Evolutionary conservation across 2,329 filamentous ascomycete species (phyloP).

Genomic region (Colletotrichum liriopes): DNA sequence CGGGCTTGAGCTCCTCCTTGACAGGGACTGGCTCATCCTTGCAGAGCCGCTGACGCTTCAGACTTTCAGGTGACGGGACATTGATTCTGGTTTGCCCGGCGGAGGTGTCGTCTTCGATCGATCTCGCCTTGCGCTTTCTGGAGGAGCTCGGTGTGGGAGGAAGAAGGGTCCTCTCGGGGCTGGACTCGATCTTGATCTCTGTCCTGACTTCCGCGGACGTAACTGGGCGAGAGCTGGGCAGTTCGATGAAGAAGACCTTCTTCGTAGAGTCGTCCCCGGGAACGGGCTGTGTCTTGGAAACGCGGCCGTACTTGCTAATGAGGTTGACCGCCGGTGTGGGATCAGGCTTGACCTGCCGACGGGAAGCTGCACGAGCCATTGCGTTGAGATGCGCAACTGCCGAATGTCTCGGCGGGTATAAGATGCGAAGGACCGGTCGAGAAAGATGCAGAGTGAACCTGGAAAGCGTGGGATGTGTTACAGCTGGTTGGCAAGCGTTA

Average conservation of each 20-base stretch:
- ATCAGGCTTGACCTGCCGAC: slow-evolving; percentile 41
- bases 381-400: slow-evolving; percentile 32
- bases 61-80: slow-evolving; percentile 1
- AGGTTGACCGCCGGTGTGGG: slow-evolving; percentile 28
- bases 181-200: slow-evolving; percentile 28
- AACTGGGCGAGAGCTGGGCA: slow-evolving; percentile 32
- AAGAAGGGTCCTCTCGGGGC: slow-evolving; percentile 15
- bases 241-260: slow-evolving; percentile 39
- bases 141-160: slow-evolving; percentile 14
- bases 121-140: slow-evolving; percentile 40
- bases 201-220: slow-evolving; percentile 31
- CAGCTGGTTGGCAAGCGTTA: slow-evolving; percentile 8
- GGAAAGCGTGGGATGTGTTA: background rate
- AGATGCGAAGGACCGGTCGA: background rate
- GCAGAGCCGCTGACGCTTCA: slow-evolving; percentile 41
- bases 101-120: slow-evolving; percentile 31
- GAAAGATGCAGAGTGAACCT: background rate
- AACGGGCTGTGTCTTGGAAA: slow-evolving; percentile 38
- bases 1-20: slow-evolving; percentile 31
- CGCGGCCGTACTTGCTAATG: slow-evolving; percentile 43
- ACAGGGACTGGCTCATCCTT: slow-evolving; percentile 42
- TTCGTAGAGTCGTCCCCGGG: slow-evolving; percentile 27
- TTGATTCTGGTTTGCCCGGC: slow-evolving; percentile 6
- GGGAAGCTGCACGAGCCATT: slow-evolving; percentile 42
- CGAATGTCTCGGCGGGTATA: background rate